Evolutionary conservation across 352 stramenopile species (phyloP).

Genomic region (Aphanomyces stellatus): DNA sequence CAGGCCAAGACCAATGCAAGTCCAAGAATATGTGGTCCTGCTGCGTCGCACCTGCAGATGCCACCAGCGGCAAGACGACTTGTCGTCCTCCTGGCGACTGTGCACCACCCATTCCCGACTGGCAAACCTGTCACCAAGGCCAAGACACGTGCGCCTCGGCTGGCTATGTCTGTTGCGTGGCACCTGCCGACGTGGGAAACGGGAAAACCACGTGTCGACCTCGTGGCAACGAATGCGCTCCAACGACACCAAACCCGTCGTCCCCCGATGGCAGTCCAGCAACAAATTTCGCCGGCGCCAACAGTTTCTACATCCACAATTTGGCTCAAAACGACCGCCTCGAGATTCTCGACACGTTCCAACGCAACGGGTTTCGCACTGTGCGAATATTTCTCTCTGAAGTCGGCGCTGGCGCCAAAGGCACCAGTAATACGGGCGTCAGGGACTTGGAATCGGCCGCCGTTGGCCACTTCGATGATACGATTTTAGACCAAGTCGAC

Average conservation of each 20-base stretch:
- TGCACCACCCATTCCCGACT: background rate
- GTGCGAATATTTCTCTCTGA: constrained; percentile 12
- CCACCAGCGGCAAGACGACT: background rate
- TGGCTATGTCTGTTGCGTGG: background rate
- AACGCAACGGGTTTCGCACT: background rate
- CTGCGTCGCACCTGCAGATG: background rate
- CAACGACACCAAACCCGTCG: background rate
- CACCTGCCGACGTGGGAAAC: background rate
- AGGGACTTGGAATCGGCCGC: background rate
- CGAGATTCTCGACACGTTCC: background rate
- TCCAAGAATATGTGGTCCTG: background rate
- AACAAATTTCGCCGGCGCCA: constrained; percentile 5
- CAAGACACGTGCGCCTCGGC: background rate
- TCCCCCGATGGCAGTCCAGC: too few species aligned
- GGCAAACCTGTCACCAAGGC: background rate
- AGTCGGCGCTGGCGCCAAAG: background rate
- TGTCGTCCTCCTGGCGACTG: background rate
- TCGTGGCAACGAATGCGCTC: background rate
- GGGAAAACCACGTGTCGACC: background rate
- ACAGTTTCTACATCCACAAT: constrained; percentile 1
- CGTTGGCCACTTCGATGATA: constrained; percentile 4
- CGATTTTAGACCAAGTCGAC: background rate
- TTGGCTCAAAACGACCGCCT: background rate
- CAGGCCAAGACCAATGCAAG: background rate
- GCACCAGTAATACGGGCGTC: background rate